These are phyloP conservation scores for Rhododendron molle DNA, from an alignment of 148 eudicot genomes.

Conservation along the genomic window DNA sequence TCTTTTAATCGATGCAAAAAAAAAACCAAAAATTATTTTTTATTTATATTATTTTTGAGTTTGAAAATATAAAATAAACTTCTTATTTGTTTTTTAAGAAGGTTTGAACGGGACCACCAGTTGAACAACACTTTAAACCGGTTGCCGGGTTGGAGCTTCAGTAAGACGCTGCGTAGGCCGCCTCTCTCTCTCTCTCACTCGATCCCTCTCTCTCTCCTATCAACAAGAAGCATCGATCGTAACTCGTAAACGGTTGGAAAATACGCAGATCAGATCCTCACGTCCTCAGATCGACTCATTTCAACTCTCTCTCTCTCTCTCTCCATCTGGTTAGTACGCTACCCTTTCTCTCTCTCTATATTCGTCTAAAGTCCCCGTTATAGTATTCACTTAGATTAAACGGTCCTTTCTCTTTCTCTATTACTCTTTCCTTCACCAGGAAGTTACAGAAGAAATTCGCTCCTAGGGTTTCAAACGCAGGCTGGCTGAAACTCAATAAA, in stretches of 20 bases:
- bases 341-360: neutral
- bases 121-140: no score
- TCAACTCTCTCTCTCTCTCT: neutral
- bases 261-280: neutral
- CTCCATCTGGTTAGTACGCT: neutral
- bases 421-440: neutral
- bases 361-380: neutral
- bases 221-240: neutral
- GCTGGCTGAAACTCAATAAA: neutral
- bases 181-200: neutral
- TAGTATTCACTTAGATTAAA: neutral
- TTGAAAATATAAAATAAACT: no score
- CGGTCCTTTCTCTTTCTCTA: neutral
- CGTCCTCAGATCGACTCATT: conserved; percentile 8
- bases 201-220: neutral
- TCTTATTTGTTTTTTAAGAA: no score
- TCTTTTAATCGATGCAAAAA: no score
- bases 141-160: no score
- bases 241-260: neutral
- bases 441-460: neutral
- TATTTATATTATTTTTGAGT: no score
- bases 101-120: no score
- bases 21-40: no score
- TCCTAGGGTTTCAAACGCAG: neutral
- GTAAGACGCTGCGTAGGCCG: no score